phyloP scores from a whole-genome alignment of 2,329 filamentous ascomycete genomes.

The Amphichorda felina region DNA sequence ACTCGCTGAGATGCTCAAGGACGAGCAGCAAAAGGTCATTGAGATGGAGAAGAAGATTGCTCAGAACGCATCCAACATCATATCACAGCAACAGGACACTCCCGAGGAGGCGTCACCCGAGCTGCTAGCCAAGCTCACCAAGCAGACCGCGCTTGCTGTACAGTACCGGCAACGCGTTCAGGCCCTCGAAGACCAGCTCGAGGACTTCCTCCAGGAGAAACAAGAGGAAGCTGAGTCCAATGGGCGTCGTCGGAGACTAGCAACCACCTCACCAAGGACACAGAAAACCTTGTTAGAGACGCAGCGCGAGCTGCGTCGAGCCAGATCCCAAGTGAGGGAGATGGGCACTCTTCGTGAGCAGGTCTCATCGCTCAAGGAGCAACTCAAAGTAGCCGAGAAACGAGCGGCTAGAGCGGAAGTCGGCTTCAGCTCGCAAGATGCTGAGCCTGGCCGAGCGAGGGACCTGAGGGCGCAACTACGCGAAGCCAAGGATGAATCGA shows the following conservation, averaged over 20 bases:
- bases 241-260: conserved; percentile 21
- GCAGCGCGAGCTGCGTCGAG: conserved; percentile 40
- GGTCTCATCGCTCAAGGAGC: conserved; percentile 36
- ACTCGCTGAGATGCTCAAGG: conserved; percentile 51
- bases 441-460: conserved; percentile 13
- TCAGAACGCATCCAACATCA: conserved; percentile 47
- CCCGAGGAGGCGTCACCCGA: conserved; percentile 30
- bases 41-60: conserved; percentile 51
- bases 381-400: conserved; percentile 36
- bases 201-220: conserved; percentile 23
- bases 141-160: conserved; percentile 43
- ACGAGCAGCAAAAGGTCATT: conserved; percentile 54
- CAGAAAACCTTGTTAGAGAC: conserved; percentile 40
- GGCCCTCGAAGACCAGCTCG: conserved; percentile 41
- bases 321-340: conserved; percentile 41
- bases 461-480: conserved; percentile 29
- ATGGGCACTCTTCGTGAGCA: conserved; percentile 39
- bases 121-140: conserved; percentile 39
- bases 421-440: conserved; percentile 16
- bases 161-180: conserved; percentile 49
- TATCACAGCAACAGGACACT: conserved; percentile 13
- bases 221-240: conserved; percentile 17
- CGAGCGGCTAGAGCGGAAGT: conserved; percentile 23
- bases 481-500: conserved; percentile 28
- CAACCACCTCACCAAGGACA: conserved; percentile 33